phyloP scores from a whole-genome alignment of 352 stramenopile genomes.

The Globisporangium parvum region DNA sequence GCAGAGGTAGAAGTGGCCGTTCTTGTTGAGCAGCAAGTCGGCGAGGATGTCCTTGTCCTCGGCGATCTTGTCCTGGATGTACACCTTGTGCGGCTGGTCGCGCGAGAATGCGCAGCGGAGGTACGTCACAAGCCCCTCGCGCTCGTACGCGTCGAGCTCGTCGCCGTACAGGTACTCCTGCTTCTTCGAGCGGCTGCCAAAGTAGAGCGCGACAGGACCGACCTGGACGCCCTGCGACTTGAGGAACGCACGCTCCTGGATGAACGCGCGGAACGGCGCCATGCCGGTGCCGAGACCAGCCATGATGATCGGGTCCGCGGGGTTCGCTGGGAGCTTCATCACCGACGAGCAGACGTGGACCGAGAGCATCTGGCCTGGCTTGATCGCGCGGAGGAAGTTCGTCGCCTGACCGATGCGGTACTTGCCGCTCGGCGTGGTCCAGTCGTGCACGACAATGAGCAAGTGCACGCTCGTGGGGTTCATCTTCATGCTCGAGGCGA shows the following conservation, averaged over 20 bases:
- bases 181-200: conserved; percentile 91
- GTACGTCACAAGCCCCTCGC: conserved; percentile 77
- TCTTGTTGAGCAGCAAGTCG: conserved; percentile 65
- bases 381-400: conserved; percentile 43
- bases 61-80: conserved; percentile 86
- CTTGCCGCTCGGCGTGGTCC: conserved; percentile 68
- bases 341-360: conserved; percentile 71
- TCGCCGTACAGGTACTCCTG: conserved; percentile 96
- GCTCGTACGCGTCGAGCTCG: conserved; percentile 80
- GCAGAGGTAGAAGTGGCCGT: conserved; percentile 85
- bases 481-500: conserved; percentile 87
- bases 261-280: conserved; percentile 88
- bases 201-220: conserved; percentile 88
- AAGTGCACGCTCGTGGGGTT: conserved; percentile 80
- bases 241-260: conserved; percentile 81
- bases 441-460: conserved; percentile 84
- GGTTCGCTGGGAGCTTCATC: conserved; percentile 71
- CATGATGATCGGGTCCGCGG: conserved; percentile 76
- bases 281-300: conserved; percentile 85
- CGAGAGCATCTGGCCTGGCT: conserved; percentile 45
- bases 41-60: conserved; percentile 74
- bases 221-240: conserved; percentile 57
- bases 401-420: conserved; percentile 65
- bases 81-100: conserved; percentile 87
- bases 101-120: conserved; percentile 84